phyloP scores from a whole-genome alignment of 2,329 filamentous ascomycete species.

The Apiospora kogelbergensis region DNA sequence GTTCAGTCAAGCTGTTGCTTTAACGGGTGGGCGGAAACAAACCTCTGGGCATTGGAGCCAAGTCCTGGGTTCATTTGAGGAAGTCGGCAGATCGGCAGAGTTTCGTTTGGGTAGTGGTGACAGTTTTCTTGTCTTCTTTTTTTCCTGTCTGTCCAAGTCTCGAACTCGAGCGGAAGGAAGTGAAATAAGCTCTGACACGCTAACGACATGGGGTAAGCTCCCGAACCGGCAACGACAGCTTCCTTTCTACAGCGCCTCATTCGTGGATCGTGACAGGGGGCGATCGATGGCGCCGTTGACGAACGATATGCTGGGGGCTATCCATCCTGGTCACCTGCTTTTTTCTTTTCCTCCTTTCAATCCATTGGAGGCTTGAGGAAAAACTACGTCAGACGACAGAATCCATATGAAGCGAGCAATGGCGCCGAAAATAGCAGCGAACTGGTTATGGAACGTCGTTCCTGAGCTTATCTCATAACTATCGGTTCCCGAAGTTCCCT shows the following conservation, averaged over 20 bases:
- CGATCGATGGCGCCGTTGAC: background rate
- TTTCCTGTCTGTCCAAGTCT: background rate
- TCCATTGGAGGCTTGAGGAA: background rate
- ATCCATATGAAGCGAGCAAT: no score
- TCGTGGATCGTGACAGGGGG: background rate
- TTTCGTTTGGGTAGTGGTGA: background rate
- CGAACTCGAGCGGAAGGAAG: background rate
- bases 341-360: background rate
- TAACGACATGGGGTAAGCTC: background rate
- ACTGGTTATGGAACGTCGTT: background rate
- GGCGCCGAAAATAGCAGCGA: background rate
- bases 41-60: background rate
- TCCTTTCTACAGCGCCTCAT: background rate
- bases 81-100: background rate
- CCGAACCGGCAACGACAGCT: background rate
- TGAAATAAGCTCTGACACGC: background rate
- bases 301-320: background rate
- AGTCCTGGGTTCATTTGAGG: background rate
- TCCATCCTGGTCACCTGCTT: background rate
- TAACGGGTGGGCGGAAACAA: background rate
- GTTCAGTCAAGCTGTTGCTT: background rate
- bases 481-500: slow-evolving; percentile 2
- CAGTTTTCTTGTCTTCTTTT: background rate
- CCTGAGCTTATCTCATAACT: background rate
- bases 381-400: background rate